Evolutionary conservation across 2,329 filamentous ascomycete species (phyloP).

Genomic region (Penicillium oxalicum): DNA sequence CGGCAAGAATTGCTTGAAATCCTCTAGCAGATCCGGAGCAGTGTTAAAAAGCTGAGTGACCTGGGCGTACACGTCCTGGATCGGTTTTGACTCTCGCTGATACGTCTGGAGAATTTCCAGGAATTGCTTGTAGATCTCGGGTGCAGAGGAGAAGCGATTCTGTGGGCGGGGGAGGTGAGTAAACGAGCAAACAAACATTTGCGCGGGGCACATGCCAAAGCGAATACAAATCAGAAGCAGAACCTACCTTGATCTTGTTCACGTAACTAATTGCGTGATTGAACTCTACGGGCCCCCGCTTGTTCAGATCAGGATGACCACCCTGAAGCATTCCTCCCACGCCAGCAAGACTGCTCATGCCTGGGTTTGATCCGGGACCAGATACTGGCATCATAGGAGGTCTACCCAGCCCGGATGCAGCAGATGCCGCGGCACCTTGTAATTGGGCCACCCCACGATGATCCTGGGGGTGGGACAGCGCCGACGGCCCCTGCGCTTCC

Average conservation of each 20-base stretch:
- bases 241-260: slow-evolving; percentile 93
- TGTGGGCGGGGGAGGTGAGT: slow-evolving; percentile 31
- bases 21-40: slow-evolving; percentile 88
- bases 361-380: slow-evolving; percentile 43
- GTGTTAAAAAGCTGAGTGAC: slow-evolving; percentile 91
- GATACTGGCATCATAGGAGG: slow-evolving; percentile 46
- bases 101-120: slow-evolving; percentile 97
- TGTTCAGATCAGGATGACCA: slow-evolving; percentile 58
- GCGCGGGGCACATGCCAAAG: background rate
- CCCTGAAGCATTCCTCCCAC: slow-evolving; percentile 55
- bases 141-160: slow-evolving; percentile 95
- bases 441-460: slow-evolving; percentile 61
- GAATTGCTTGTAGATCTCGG: slow-evolving; percentile 99
- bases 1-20: slow-evolving; percentile 97
- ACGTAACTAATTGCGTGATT: slow-evolving; percentile 99
- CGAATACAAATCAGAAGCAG: background rate
- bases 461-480: slow-evolving; percentile 55
- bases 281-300: slow-evolving; percentile 92
- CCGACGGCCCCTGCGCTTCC: slow-evolving; percentile 44
- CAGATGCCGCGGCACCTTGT: slow-evolving; percentile 56
- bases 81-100: slow-evolving; percentile 94
- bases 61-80: slow-evolving; percentile 96
- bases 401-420: slow-evolving; percentile 47
- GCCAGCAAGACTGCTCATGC: slow-evolving; percentile 57
- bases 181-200: background rate